phyloP scores from a whole-genome alignment of 129 eudicot genomes.

The Calendula officinalis region DNA sequence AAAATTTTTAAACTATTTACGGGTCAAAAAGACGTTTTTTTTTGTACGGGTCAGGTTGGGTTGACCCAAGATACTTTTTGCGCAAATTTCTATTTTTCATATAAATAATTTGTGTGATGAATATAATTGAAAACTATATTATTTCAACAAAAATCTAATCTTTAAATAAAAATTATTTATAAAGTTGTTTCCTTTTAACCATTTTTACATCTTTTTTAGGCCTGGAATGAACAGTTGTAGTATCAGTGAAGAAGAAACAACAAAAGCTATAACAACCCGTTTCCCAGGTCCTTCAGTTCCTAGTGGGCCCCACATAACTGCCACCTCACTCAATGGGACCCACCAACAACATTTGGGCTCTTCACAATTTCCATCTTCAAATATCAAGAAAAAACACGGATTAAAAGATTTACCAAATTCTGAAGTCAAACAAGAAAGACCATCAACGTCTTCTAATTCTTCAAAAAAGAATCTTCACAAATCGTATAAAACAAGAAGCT shows the following conservation, averaged over 20 bases:
- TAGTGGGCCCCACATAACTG: constrained; percentile 35
- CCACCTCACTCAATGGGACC: constrained; percentile 29
- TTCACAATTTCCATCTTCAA: constrained; percentile 25
- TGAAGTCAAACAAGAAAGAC: constrained; percentile 37
- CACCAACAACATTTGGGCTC: constrained; percentile 33
- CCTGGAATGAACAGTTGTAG: constrained; percentile 90
- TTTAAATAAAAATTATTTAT: background rate
- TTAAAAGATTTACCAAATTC: constrained; percentile 32
- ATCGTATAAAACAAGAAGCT: constrained; percentile 42
- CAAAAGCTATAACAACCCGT: constrained; percentile 30
- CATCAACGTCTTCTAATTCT: constrained; percentile 46
- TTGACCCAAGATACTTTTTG: background rate
- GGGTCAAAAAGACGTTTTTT: background rate
- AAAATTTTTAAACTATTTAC: background rate
- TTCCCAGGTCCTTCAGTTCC: constrained; percentile 40
- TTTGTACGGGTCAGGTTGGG: background rate
- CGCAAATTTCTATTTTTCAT: background rate
- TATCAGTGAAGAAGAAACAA: constrained; percentile 74
- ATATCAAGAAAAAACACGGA: constrained; percentile 50
- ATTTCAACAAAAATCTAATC: background rate
- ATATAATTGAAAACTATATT: background rate
- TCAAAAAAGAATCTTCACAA: constrained; percentile 47
- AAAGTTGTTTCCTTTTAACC: background rate
- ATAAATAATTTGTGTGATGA: background rate
- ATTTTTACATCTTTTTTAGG: constrained; percentile 42